A percentile compares a stretch with the other conserved stretches of the same genome.
Evolutionary conservation across 305 asterid genomes (phyloP).

Genomic region (Fraxinus greggii): DNA sequence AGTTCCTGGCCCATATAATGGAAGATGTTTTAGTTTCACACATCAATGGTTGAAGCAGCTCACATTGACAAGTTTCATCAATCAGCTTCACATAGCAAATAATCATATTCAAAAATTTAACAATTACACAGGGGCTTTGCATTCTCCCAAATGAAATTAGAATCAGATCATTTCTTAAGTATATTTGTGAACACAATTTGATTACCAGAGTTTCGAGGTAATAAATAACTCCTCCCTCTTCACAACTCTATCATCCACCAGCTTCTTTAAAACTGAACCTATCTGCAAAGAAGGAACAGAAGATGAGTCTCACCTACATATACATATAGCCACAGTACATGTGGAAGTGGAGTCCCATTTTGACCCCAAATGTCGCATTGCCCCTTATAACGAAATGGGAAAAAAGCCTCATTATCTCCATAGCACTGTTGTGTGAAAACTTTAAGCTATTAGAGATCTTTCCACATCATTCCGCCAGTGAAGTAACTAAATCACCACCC

Average conservation of each 20-base stretch:
- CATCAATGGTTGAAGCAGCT: not conserved
- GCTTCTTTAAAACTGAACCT: slow-evolving; percentile 67
- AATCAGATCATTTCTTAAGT: not conserved
- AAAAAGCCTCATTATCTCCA: not conserved
- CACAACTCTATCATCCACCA: slow-evolving; percentile 67
- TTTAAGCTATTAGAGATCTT: not conserved
- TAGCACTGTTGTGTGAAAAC: not conserved
- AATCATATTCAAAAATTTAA: not conserved
- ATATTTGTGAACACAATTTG: not conserved
- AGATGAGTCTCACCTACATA: not conserved
- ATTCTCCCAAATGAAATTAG: not conserved
- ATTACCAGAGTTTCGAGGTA: slow-evolving; percentile 87
- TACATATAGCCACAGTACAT: not conserved
- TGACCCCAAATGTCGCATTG: not conserved
- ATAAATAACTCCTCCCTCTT: slow-evolving; percentile 78
- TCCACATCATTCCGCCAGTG: not conserved
- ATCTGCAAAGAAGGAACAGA: slow-evolving; percentile 38
- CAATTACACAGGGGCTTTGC: not conserved
- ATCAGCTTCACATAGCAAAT: slow-evolving; percentile 8
- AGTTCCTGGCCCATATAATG: not conserved
- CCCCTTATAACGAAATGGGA: not conserved
- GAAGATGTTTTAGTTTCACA: not conserved
- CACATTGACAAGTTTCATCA: not conserved
- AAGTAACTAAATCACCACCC: not conserved
- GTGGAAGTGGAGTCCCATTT: not conserved